Evolutionary conservation across 768 basidiomycete genomes (phyloP), one percentile per base, ranked within the genome.

Genomic region (Auriscalpium microsporum): DNA sequence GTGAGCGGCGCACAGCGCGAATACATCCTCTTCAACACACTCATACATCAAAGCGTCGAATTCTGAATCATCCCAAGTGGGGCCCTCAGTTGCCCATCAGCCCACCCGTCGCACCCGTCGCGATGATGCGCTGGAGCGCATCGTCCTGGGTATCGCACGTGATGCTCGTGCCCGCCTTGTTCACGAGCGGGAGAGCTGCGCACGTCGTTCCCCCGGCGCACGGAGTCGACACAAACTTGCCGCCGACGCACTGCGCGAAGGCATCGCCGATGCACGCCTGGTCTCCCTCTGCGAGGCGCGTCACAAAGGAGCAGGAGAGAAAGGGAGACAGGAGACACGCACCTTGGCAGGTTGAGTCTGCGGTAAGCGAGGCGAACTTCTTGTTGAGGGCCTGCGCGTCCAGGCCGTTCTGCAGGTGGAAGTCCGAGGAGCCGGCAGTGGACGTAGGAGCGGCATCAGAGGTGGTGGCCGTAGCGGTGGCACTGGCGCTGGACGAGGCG

Each of bases 181-280:
- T 74, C 10, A 74, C 72, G 34, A 77, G 68, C 1, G 75, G 75
- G 21, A 77, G 69, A 2, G 73, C 77, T 28, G 66, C 64, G 63
- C 76, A 78, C 16, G 37, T 48, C 9, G 68, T 65, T 1, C 28
- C 28, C 11, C 55, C 59, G 9, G 67, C 54, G 62, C 76, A 78
- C 6, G 56, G 36, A 0, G 71, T 68, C 10, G 66, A 34, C 1
- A 56, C 57, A 59, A 73, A 78, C 47, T 66, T 65, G 45, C 69
- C 71, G 36, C 58, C 61, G 34, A 65, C 58, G 59, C 76, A 78
- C 48, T 77, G 74, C 10, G 73, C 73, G 51, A 76, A 75, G 1
- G 59, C 53, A n/a, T 66, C 63, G 13, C 60, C 36, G 21, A 77
- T 63, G 55, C 75, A 77, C 5, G 71, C 76, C 35, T 69, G 58